These are phyloP conservation scores for Coprinopsis strossmayeri DNA, from an alignment of 768 basidiomycete species.

Conservation along the genomic window DNA sequence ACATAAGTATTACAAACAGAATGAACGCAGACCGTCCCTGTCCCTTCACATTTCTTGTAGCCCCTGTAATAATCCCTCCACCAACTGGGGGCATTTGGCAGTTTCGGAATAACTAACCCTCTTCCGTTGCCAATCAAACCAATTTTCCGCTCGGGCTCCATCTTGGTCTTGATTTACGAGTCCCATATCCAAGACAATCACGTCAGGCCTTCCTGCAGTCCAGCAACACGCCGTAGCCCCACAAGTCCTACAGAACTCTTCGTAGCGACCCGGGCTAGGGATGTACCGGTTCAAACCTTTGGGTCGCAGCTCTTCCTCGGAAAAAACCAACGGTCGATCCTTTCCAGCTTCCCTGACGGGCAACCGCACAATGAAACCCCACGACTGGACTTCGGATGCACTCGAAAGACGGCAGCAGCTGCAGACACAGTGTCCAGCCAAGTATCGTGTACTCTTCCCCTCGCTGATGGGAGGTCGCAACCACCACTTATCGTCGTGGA, in stretches of 20 bases:
- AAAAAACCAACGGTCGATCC: conserved; percentile 9
- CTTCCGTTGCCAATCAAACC: conserved; percentile 17
- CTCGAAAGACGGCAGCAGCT: conserved; percentile 19
- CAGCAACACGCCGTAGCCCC: conserved; percentile 26
- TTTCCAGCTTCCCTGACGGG: conserved; percentile 15
- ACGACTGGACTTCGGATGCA: conserved; percentile 22
- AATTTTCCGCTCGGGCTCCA: conserved; percentile 21
- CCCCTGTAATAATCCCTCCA: background rate
- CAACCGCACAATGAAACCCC: conserved; percentile 21
- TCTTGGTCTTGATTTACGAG: conserved; percentile 18
- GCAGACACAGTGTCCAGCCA: conserved; percentile 26
- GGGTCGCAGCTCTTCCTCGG: conserved; percentile 12
- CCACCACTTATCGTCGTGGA: conserved; percentile 26
- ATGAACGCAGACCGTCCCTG: too few relatives aligned
- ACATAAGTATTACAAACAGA: too few relatives aligned
- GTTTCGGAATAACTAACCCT: background rate
- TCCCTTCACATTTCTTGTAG: too few relatives aligned
- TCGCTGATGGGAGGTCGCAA: conserved; percentile 13
- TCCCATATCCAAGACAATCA: conserved; percentile 21
- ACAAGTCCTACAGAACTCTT: conserved; percentile 25
- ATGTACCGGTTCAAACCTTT: conserved; percentile 19
- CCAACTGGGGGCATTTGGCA: background rate
- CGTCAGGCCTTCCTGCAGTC: conserved; percentile 14
- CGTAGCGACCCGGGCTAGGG: conserved; percentile 17
- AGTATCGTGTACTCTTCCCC: conserved; percentile 18